phyloP scores from a whole-genome alignment of 225 moss, liverwort and hornwort species.

The Pseudoscleropodium purum region DNA sequence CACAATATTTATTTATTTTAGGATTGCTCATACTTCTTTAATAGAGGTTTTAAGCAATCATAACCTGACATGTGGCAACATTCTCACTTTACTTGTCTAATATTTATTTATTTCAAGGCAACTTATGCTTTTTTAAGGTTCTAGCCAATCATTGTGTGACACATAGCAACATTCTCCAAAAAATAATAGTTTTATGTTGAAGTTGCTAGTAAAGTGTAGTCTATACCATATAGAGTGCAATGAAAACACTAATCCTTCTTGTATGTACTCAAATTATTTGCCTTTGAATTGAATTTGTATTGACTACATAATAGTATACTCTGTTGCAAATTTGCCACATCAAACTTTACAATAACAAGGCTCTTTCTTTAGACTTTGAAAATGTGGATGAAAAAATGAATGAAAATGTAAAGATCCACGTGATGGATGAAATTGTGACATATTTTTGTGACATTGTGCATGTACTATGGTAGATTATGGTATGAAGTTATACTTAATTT shows the following conservation, averaged over 20 bases:
- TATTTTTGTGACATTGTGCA: rapidly evolving
- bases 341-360: rapidly evolving
- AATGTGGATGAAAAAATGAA: background rate
- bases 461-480: rapidly evolving
- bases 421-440: background rate
- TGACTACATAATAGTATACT: background rate
- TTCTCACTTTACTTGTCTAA: no score
- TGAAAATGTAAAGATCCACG: background rate
- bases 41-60: no score
- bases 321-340: background rate
- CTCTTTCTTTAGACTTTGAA: rapidly evolving
- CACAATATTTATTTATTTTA: no score
- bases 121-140: no score
- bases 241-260: rapidly evolving
- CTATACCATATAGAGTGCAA: background rate
- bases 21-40: no score
- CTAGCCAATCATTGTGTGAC: rapidly evolving
- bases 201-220: rapidly evolving
- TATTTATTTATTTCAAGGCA: no score
- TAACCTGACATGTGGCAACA: no score
- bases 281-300: background rate
- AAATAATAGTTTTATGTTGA: no score
- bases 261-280: background rate
- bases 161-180: background rate
- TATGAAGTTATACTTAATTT: background rate